These are phyloP conservation scores for Otatea glauca DNA, from an alignment of 176 grass and related monocot species.

Conservation along the genomic window DNA sequence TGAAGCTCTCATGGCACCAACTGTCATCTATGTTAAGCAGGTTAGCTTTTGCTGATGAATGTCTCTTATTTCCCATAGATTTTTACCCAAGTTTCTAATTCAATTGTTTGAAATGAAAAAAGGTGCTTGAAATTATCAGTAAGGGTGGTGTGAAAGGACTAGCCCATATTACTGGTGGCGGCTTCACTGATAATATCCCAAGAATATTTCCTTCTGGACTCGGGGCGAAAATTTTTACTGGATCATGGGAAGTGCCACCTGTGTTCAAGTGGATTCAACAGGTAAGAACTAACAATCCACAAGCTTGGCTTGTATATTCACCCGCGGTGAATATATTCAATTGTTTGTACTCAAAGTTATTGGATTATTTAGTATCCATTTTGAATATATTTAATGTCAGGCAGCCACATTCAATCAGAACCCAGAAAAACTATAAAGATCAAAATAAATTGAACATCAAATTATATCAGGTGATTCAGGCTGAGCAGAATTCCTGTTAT, in stretches of 20 bases:
- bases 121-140: constrained; percentile 84
- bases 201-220: constrained; percentile 74
- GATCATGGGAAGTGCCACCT: constrained; percentile 72
- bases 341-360: background rate
- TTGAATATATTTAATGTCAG: background rate
- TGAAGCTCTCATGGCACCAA: constrained; percentile 96
- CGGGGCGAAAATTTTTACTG: constrained; percentile 65
- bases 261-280: constrained; percentile 81
- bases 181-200: constrained; percentile 92
- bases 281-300: constrained; percentile 37
- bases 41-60: constrained; percentile 46
- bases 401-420: background rate
- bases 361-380: background rate
- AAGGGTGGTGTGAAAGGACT: constrained; percentile 88
- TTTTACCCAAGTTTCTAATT: background rate
- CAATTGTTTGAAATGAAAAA: constrained; percentile 24
- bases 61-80: background rate
- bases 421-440: background rate
- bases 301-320: background rate
- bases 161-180: constrained; percentile 92
- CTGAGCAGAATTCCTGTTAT: background rate
- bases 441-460: background rate
- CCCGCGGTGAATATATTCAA: background rate
- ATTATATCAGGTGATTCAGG: background rate
- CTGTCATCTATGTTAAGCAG: constrained; percentile 94